Base-by-base conservation (phyloP, 2,329 filamentous ascomycete genomes). In the Talaromyces amestolkiae region DNA sequence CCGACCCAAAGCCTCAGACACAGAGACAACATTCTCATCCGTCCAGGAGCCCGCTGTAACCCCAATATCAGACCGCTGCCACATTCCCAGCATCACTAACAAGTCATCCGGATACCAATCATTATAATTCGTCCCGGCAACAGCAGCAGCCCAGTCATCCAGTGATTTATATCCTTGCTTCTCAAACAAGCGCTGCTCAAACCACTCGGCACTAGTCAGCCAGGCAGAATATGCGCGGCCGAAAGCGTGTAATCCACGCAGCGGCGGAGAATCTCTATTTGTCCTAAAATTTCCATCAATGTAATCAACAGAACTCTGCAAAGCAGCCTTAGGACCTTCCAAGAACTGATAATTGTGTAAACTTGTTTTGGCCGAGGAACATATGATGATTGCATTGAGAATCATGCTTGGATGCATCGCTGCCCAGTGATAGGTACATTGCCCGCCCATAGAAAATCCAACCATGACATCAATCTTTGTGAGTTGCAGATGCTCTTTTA, bases 381-480 rank as follows among this genome's bases (percentile, higher is more conserved):
- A 84, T 47, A 82, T 82, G 3, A 80, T 73, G 17, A 83, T 74
- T 0, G 77, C 76, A 24, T 76, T 76, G 35, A 71, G 72, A 2
- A 81, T 69, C 60, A 82, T 73, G 10, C 74, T 70, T 0, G 81
- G 80, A 66, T 82, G 76, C 78, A 83, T 80, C 13, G 74, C 71
- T 1, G 74, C 71, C 81, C 81, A 84, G 69, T 84, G 73, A 66
- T 83, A 84, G 1, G 80, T 72, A 59, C 80, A 79, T 68, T 84
- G 82, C 1, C 81, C 82, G 13, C 79, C 82, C 82, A 84, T 84
- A n/a, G 78, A 80, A 70, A 83, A 84, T 0, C 81, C 82, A 2
- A 82, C 63, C 10, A 83, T 72, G 4, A 79, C 75, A 68, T 83
- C 78, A 5, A 84, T 63, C 2, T 66, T 58, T 27, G 66, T 39